Evolutionary conservation across 78 protist species (phyloP), one percentile per base, ranked within the genome.

Genomic region (Dictyostelium intermedium): DNA sequence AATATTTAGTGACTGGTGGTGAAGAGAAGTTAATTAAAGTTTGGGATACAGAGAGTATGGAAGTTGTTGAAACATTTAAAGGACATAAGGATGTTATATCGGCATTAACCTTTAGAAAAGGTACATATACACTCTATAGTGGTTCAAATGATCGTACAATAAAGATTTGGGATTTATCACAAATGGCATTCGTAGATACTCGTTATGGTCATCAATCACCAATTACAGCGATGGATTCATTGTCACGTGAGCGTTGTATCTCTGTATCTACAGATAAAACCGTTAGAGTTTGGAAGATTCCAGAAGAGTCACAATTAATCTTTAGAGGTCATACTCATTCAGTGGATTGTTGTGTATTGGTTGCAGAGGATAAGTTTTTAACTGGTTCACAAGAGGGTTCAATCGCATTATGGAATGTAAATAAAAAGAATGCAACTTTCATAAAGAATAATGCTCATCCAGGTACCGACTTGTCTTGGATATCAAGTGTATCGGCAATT

Each of bases 151-250:
- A 97, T 66, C 89, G 98, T 45, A 97, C 98, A 13, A 23, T 97
- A 30, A 96, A 96, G 34, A 73, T 97, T 5, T 97, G 98, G 98
- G 93, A 97, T 86, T 78, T 95, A 47, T 81, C 76, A 25, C 95
- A 95, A 34, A 92, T 96, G 98, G 87, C 97, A 32, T 97, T 92
- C 70, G 94, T 97, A 32, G 98, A 97, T 18, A 93, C 98, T 37
- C 97, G 96, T 81, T 97, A 72, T 43, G 98, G 98, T 1, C 98
- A 97, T 50, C 91, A 85, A 74, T 53, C 27, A 23, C 96, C 66
- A 6, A 77, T 97, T 13, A 83, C 83, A 1, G 80, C 96, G 3
- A 66, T 97, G 43, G 98, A 97, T 50, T 83, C 97, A 10, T 8
- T 97, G 13, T 2, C 53, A 3, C 20, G 82, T 25, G 91, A 92